A percentile compares a stretch with the other conserved stretches of the same genome.
These are phyloP conservation scores for Selaginella moellendorffii DNA, from an alignment of 75 land plant species.

Conservation along the genomic window DNA sequence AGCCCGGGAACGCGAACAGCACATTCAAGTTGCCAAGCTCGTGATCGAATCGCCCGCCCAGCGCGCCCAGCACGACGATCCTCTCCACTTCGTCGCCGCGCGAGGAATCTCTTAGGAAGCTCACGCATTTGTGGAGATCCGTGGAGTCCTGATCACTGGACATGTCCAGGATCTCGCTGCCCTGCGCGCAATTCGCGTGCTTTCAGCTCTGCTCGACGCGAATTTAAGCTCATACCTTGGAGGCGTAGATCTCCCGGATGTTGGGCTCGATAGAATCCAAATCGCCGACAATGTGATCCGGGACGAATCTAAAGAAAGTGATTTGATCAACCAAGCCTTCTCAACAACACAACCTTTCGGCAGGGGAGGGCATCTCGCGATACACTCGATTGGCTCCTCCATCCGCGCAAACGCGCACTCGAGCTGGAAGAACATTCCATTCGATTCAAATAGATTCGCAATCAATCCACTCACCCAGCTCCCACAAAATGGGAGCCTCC, in stretches of 20 bases:
- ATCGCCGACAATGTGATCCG: constrained; percentile 86
- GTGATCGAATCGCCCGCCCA: constrained; percentile 96
- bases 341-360: too few relatives aligned
- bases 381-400: constrained; percentile 89
- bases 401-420: constrained; percentile 70
- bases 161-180: constrained; percentile 43
- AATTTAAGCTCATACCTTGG: constrained; percentile 30
- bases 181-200: constrained; percentile 27
- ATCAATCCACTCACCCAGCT: not conserved
- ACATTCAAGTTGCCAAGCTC: constrained; percentile 83
- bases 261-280: constrained; percentile 84
- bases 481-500: not conserved
- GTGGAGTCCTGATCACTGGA: constrained; percentile 93
- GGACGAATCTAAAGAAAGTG: constrained; percentile 47
- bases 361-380: constrained; percentile 47
- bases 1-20: constrained; percentile 37
- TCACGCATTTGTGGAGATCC: constrained; percentile 74
- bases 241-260: constrained; percentile 50
- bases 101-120: constrained; percentile 18
- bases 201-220: not conserved
- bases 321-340: too few relatives aligned
- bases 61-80: constrained; percentile 74
- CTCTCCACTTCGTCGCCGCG: not conserved
- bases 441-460: not conserved
- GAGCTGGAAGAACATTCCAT: constrained; percentile 32